Evolutionary conservation across 1,284 basidiomycete genomes (phyloP).

Genomic region (Tilletia setariae): DNA sequence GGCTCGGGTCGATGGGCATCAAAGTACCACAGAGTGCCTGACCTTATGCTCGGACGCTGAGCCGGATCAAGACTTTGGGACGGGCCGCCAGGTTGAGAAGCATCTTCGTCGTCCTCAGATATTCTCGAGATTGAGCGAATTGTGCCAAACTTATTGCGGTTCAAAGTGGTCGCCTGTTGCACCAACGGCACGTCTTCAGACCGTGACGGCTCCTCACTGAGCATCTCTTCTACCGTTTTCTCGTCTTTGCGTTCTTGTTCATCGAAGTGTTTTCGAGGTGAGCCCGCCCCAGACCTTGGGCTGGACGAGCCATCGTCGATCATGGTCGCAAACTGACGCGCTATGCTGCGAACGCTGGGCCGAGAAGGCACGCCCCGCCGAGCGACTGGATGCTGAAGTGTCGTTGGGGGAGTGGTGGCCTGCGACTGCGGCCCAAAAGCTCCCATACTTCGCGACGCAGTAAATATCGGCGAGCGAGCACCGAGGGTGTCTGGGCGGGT

Average conservation of each 20-base stretch:
- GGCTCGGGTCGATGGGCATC: constrained; percentile 1
- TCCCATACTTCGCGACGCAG: neutral
- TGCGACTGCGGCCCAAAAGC: constrained; percentile 5
- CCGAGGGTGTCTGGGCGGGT: neutral
- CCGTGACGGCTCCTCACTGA: neutral
- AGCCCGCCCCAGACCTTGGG: neutral
- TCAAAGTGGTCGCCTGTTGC: neutral
- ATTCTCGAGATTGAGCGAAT: neutral
- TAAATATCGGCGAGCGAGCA: constrained; percentile 1
- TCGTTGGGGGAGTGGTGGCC: constrained; percentile 2
- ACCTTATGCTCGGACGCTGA: neutral
- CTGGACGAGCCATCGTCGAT: constrained; percentile 13
- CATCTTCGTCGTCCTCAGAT: neutral
- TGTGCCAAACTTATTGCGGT: constrained; percentile 6
- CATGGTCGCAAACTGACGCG: constrained; percentile 13
- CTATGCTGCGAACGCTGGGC: constrained; percentile 7
- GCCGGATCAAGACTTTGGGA: neutral
- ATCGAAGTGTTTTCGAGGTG: neutral
- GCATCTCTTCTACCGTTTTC: neutral
- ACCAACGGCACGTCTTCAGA: neutral
- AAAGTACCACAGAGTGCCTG: constrained; percentile 8
- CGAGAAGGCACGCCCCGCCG: neutral
- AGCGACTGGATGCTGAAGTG: neutral
- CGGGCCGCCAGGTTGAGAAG: neutral
- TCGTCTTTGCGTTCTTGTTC: constrained; percentile 1